phyloP scores from a whole-genome alignment of 2,329 filamentous ascomycete species.

The Penicillium sp. region DNA sequence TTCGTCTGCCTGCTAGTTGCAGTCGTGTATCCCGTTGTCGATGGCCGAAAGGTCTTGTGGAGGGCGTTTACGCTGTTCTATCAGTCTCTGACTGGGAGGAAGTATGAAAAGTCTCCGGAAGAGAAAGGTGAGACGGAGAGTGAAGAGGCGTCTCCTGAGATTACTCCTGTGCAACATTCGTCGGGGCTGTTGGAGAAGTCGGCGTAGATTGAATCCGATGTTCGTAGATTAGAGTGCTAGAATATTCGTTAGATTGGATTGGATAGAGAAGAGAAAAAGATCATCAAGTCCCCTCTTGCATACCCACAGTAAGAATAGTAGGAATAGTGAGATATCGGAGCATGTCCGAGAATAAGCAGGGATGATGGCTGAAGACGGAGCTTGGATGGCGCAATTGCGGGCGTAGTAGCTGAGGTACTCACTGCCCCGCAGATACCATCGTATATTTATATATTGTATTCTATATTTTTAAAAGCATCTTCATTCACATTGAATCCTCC shows the following conservation, averaged over 20 bases:
- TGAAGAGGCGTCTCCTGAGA: background rate
- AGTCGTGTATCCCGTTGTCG: slow-evolving; percentile 18
- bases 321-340: no score
- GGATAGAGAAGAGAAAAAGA: no score
- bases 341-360: no score
- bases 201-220: background rate
- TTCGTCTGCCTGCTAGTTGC: slow-evolving; percentile 17
- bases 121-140: background rate
- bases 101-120: background rate
- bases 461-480: background rate
- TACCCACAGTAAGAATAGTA: no score
- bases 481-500: background rate
- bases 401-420: background rate
- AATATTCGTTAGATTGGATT: no score
- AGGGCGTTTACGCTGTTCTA: slow-evolving; percentile 10
- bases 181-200: background rate
- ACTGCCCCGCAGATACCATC: slow-evolving; percentile 1
- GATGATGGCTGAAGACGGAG: slow-evolving; percentile 6
- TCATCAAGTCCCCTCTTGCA: no score
- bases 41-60: slow-evolving; percentile 16
- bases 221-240: no score
- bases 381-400: slow-evolving; percentile 11
- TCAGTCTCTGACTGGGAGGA: background rate
- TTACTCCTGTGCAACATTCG: background rate
- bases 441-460: background rate